These are phyloP conservation scores for Lotus japonicus DNA, from an alignment of 306 rosid species.

Conservation along the genomic window DNA sequence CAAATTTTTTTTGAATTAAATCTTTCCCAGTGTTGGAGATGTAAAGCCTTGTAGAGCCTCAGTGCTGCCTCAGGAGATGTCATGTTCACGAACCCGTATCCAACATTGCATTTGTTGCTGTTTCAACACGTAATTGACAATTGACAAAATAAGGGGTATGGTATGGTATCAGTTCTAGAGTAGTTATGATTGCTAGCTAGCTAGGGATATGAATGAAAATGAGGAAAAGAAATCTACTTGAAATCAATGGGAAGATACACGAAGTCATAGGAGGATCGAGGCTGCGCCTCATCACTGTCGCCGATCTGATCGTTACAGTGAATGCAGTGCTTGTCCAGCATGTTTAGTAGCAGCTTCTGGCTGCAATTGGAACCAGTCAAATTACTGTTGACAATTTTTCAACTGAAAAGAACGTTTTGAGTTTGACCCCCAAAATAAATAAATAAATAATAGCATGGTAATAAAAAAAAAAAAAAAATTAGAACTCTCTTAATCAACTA, in stretches of 20 bases:
- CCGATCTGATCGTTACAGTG: conserved; percentile 76
- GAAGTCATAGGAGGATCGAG: conserved; percentile 76
- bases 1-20: conserved; percentile 93
- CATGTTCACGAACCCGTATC: conserved; percentile 97
- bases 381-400: too few relatives aligned
- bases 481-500: too few relatives aligned
- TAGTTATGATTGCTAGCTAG: neutral
- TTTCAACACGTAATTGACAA: neutral
- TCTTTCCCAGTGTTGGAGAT: conserved; percentile 87
- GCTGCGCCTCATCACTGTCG: conserved; percentile 39
- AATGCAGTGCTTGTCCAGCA: conserved; percentile 95
- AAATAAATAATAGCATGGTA: too few relatives aligned
- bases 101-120: conserved; percentile 98
- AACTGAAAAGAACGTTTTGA: too few relatives aligned
- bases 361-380: conserved; percentile 34
- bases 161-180: neutral
- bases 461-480: too few relatives aligned
- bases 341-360: conserved; percentile 77
- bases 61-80: conserved; percentile 74
- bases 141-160: too few relatives aligned
- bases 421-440: too few relatives aligned
- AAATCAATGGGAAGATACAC: conserved; percentile 96
- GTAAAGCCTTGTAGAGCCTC: conserved; percentile 84
- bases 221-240: conserved; percentile 39
- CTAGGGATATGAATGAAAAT: neutral